Conservation (phyloP, 108 stramenopile species). For the Hondaea fermentalgiana region DNA sequence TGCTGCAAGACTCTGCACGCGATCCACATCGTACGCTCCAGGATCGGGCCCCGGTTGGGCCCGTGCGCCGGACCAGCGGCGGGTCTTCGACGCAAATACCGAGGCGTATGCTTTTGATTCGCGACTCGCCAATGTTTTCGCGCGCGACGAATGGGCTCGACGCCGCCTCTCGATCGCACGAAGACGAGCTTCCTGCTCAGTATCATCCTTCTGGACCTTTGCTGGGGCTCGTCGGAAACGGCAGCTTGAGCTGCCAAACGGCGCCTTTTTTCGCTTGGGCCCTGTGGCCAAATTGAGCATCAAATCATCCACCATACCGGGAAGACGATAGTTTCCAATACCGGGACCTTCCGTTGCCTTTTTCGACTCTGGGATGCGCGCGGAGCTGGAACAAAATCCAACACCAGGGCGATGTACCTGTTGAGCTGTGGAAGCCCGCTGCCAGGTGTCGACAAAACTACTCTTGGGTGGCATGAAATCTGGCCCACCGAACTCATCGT, state of each 20-base stretch:
- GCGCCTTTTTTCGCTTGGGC: not conserved
- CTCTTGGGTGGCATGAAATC: not conserved
- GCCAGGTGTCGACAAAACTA: not conserved
- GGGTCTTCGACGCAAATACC: not conserved
- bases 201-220: not conserved
- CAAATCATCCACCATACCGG: not conserved
- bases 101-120: not conserved
- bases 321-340: not conserved
- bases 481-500: not conserved
- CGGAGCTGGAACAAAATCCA: not conserved
- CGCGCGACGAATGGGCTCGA: not conserved
- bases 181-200: not conserved
- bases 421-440: not conserved
- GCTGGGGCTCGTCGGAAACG: not conserved
- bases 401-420: not conserved
- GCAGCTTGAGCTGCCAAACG: not conserved
- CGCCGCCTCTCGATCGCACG: not conserved
- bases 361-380: not conserved
- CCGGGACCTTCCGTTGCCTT: not conserved
- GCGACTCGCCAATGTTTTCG: not conserved
- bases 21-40: not conserved
- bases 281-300: not conserved
- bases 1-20: not conserved
- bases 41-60: not conserved
- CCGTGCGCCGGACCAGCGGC: not conserved